Evolutionary conservation across 768 basidiomycete genomes (phyloP), one percentile per base, ranked within the genome.

Genomic region (Lactifluus subvellereus): DNA sequence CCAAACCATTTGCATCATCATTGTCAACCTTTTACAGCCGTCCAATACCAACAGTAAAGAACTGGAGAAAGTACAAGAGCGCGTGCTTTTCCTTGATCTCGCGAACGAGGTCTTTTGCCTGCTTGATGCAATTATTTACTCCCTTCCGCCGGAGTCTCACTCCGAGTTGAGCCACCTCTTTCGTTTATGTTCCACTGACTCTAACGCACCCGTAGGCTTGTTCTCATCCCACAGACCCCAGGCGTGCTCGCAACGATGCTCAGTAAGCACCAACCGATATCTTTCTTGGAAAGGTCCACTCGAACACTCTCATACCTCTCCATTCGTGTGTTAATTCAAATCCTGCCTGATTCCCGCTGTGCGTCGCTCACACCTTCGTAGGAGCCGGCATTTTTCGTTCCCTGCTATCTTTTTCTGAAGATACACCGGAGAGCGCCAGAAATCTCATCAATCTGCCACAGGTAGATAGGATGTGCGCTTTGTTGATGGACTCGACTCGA

Each of bases 221-320:
- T 71, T 5, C 62, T 70, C 4, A 68, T 86, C 30, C 66, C 78
- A 8, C 74, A 73, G 37, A 75, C 76, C 37, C 71, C 73, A 27
- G 73, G 78, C 22, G 73, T 81, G 49, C 67, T 87, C 57, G 70
- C 77, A 56, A 75, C 71, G 14, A 72, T 91, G 27, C 73, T 90
- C 16, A 74, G 82, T 62, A 66, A 75, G 6, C 72, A 74, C 27
- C 86, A 85, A 56, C 82, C 86, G 2, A 62, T 69, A 5, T 80
- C 80, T 76, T 70, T 89, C 32, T 70, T 88, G 8, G 71, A 64
- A 37, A 33, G 33, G 20, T 67, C 60, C 20, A 49, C 74, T 52
- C 77, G 78, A 13, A 75, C 77, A 43, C 72, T 78, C 18, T 79
- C 81, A n/a, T 65, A 86, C 14, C 73, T 91, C 32, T 71, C 80